Evolutionary conservation across 305 asterid genomes (phyloP), one percentile per base, ranked within the genome.

Genomic region (Caryopteris hybrid): DNA sequence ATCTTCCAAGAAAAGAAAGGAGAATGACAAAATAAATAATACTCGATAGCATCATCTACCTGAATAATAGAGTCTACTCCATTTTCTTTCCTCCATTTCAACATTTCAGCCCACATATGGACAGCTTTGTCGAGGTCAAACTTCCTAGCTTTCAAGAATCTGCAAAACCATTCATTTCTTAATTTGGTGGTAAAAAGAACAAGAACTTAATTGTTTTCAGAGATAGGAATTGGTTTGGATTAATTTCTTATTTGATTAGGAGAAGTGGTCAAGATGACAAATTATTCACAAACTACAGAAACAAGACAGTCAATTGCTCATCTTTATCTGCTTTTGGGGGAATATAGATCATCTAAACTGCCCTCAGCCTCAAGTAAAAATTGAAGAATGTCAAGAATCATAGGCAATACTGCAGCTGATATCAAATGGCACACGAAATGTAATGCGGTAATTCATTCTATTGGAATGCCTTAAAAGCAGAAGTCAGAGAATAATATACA

Each of bases 21-120:
- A 36, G 61, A 65, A 57, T 7, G 59, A 31, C 7, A 50, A 66
- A 51, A 68, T 38, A 5, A 48, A 52, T 23, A 51, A 63, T 25
- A 68, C 27, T 52, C 34, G 66, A 46, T 61, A 42, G 70, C 61
- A 51, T 20, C 25, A 65, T 57, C 61, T 81, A 91, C 98, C 96
- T 86, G 88, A 70, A 86, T 76, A 71, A 89, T 85, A 50, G 90
- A 76, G 83, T 92, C 97, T 73, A 86, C 95, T 70, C 89, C 85
- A 61, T 89, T 82, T 71, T 86, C 94, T 81, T 79, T 81, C 84
- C 98, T 86, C 98, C 98, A 92, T 76, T 81, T 83, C 78, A 92
- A 85, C 98, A 92, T 92, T 70, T 92, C 98, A 33, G 62, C 81
- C 98, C 98, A 92, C 98, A 92, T 92, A 51, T 86, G 90, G 55